Conservation (phyloP, 805 yeast genomes). For the Candida boidinii region DNA sequence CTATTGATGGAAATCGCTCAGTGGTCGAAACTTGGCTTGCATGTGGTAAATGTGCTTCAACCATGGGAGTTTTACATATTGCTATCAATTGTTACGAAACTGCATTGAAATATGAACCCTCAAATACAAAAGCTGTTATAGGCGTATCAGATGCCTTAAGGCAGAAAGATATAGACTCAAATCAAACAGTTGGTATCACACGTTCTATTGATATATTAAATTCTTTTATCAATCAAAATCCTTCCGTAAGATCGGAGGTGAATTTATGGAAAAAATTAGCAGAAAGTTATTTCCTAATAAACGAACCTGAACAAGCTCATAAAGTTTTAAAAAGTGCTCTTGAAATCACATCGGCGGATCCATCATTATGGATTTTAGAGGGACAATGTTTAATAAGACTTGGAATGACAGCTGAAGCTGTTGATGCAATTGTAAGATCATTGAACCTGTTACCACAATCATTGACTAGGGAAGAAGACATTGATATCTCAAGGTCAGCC, state of each 20-base stretch:
- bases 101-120: constrained; percentile 34
- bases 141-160: constrained; percentile 35
- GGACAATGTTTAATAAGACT: constrained; percentile 41
- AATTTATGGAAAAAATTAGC: constrained; percentile 40
- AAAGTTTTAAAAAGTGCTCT: constrained; percentile 15
- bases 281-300: constrained; percentile 38
- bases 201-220: constrained; percentile 32
- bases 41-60: constrained; percentile 36
- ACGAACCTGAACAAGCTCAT: constrained; percentile 45
- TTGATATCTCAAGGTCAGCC: constrained; percentile 41
- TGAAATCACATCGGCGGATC: constrained; percentile 19
- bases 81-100: constrained; percentile 36
- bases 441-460: constrained; percentile 31
- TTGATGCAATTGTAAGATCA: constrained; percentile 36
- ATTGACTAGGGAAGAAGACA: constrained; percentile 21
- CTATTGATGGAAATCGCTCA: too few species aligned
- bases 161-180: constrained; percentile 27
- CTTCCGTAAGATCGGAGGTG: constrained; percentile 29
- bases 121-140: constrained; percentile 30
- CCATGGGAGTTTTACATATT: constrained; percentile 28
- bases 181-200: constrained; percentile 31
- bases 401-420: constrained; percentile 36
- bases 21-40: constrained; percentile 32
- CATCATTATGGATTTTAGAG: constrained; percentile 37
- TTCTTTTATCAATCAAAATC: constrained; percentile 28